phyloP scores from a whole-genome alignment of 2,329 filamentous ascomycete species.

The Grosmannia huntii region DNA sequence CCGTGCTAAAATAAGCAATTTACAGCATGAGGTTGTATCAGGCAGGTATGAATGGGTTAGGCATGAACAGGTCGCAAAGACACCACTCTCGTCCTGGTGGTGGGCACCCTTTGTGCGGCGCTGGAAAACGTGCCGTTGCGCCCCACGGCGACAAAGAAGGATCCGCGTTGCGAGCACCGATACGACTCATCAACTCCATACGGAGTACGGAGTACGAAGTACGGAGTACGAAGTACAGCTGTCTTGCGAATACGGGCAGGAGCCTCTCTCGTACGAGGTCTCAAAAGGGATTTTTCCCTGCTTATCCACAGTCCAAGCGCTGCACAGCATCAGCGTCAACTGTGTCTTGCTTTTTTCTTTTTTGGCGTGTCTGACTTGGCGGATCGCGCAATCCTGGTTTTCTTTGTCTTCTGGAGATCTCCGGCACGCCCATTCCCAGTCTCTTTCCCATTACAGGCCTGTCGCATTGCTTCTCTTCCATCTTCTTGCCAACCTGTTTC shows the following conservation, averaged over 20 bases:
- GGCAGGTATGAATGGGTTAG: background rate
- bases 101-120: background rate
- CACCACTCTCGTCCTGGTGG: background rate
- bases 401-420: background rate
- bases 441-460: background rate
- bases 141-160: background rate
- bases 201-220: too few relatives aligned
- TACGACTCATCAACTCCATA: background rate
- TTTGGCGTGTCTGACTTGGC: background rate
- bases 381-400: background rate
- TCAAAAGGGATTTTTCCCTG: background rate
- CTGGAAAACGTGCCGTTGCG: background rate
- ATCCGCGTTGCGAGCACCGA: background rate
- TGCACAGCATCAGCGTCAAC: background rate
- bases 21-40: background rate
- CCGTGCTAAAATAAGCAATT: background rate
- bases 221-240: too few relatives aligned
- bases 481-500: background rate
- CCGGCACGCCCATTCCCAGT: background rate
- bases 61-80: background rate
- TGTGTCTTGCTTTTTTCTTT: background rate
- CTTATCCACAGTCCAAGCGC: background rate
- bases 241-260: background rate
- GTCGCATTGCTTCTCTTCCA: background rate
- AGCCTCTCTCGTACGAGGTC: background rate